Base-by-base conservation (phyloP, 768 basidiomycete genomes). In the Nidularia pulvinata region DNA sequence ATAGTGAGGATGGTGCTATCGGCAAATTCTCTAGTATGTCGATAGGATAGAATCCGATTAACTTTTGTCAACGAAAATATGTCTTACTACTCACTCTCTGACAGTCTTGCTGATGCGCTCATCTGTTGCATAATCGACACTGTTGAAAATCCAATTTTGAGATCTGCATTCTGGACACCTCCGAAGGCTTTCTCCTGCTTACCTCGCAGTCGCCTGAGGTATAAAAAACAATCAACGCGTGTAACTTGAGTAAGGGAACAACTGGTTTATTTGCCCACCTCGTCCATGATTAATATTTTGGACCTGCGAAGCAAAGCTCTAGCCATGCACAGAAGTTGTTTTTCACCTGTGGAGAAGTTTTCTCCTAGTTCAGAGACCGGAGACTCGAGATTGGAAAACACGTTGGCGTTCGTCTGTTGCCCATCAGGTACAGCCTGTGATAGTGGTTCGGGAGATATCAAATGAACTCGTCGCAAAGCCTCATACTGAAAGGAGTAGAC, bases 101-200 rank as follows among this genome's bases (percentile, higher is more conserved):
- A 92, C 92, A 3, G 89, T 91, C 63, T 88, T 88, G 34, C 87
- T 78, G 59, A 92, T 95, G 3, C 94, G 76, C 62, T 93, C 91
- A 64, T 95, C 93, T 0, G 93, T 94, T 19, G 91, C 91, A 65
- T 93, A 91, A 65, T 92, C 90, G 47, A 91, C 91, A 56, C 84
- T 85, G n/a, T 19, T 19, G 19, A 19, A 19, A 19, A 19, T 19
- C 19, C 19, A 19, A 19, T 19, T 19, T 19, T 19, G 19, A 19
- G 19, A 19, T 19, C 19, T 19, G 19, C 19, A 19, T 19, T 19
- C 19, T 19, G 19, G 19, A 19, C 1, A 19, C 19, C 19, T 19
- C 19, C 19, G 1, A 19, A 19, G 19, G 19, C 19, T 19, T 19
- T 19, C 1, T 19, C 1, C 19, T 19, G 19, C 19, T 19, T 19